Conservation (phyloP, 306 rosid genomes). For the Vigna unguiculata region DNA sequence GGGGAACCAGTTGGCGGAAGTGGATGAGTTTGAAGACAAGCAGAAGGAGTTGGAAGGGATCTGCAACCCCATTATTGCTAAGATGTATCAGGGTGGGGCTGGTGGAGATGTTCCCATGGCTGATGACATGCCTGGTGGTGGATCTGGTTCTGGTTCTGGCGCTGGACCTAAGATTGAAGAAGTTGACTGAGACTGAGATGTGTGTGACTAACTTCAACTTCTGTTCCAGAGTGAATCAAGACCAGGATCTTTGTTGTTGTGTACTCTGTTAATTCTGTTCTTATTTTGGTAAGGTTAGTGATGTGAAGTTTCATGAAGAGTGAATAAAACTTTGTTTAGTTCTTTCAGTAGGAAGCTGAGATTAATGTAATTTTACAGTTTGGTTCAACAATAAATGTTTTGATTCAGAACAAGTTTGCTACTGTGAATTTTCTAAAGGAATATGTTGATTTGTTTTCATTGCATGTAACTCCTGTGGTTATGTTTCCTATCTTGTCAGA, state of each 20-base stretch:
- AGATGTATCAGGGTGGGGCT: constrained; percentile 69
- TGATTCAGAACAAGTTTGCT: background rate
- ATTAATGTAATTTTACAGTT: background rate
- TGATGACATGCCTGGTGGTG: constrained; percentile 45
- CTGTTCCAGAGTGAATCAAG: background rate
- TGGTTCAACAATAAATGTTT: background rate
- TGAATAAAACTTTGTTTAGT: constrained; percentile 1
- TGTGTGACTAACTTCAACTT: background rate
- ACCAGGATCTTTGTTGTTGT: background rate
- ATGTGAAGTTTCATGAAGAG: background rate
- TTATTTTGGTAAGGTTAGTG: background rate
- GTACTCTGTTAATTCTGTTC: background rate
- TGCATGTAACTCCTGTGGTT: no score
- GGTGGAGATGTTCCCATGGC: constrained; percentile 48
- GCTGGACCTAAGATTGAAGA: constrained; percentile 92
- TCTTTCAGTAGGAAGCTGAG: constrained; percentile 1
- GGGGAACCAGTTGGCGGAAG: constrained; percentile 81
- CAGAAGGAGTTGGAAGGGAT: constrained; percentile 75
- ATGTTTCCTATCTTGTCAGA: no score
- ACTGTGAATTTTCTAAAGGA: background rate
- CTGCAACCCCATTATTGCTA: constrained; percentile 78
- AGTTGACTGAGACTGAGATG: constrained; percentile 51
- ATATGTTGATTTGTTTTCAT: background rate
- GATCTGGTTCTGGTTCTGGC: constrained; percentile 38
- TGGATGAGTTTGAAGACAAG: constrained; percentile 84